These are phyloP conservation scores for Clarireedia paspali DNA, from an alignment of 2,329 filamentous ascomycete genomes.

Conservation along the genomic window DNA sequence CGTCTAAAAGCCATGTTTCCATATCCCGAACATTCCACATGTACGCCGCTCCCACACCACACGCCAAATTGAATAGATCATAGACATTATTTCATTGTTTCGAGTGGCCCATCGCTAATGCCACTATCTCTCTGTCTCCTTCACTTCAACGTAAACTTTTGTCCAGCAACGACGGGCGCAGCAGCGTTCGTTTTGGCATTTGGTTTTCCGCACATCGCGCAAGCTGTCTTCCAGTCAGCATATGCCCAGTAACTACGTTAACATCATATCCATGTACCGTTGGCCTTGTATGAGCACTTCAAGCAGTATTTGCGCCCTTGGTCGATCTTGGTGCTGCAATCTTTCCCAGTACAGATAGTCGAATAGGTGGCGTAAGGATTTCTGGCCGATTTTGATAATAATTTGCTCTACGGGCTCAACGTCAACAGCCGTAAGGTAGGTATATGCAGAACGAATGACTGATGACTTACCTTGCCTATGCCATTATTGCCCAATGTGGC, in stretches of 20 bases:
- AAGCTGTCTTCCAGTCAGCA: constrained; percentile 35
- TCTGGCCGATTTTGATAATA: constrained; percentile 55
- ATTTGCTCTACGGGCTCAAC: constrained; percentile 45
- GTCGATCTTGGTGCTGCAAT: constrained; percentile 57
- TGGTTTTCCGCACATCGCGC: constrained; percentile 56
- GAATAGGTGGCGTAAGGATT: constrained; percentile 59
- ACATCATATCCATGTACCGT: constrained; percentile 38
- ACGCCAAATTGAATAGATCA: not conserved
- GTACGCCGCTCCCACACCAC: no score
- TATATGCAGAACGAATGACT: not conserved
- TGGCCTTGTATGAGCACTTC: constrained; percentile 53
- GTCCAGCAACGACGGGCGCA: constrained; percentile 48
- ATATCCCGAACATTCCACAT: no score
- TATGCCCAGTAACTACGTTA: not conserved
- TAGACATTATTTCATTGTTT: not conserved
- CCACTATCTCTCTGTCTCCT: not conserved
- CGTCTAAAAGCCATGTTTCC: no score
- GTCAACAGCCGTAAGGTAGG: not conserved
- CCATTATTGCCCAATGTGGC: constrained; percentile 50
- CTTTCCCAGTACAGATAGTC: constrained; percentile 43
- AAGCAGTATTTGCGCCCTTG: constrained; percentile 54
- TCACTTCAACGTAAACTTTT: constrained; percentile 56
- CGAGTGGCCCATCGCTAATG: not conserved
- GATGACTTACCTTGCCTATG: constrained; percentile 45
- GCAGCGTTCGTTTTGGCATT: constrained; percentile 42